These are phyloP conservation scores for Lavandula angustifolia DNA, from an alignment of 257 asterid species.

Conservation along the genomic window DNA sequence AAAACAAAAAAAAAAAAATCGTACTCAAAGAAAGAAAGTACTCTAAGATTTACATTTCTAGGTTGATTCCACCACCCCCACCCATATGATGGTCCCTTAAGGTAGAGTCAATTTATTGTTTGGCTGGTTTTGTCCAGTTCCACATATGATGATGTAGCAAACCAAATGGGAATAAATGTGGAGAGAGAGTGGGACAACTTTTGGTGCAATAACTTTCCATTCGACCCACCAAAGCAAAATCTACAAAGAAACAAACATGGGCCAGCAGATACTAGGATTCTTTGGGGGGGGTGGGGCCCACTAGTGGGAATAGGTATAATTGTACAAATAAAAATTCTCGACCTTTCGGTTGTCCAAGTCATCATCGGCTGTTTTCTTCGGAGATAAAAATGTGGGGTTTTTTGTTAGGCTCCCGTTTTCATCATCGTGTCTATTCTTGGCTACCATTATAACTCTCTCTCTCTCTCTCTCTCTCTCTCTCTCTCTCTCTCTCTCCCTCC, in stretches of 20 bases:
- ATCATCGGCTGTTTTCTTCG: not conserved
- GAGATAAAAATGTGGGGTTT: conserved; percentile 28
- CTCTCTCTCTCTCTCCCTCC: too few relatives aligned
- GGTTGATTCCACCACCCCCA: conserved; percentile 5
- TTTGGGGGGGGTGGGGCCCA: conserved; percentile 34
- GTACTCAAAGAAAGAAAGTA: conserved; percentile 31
- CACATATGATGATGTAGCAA: conserved; percentile 18
- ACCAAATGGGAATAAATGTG: conserved; percentile 35
- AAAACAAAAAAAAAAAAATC: conserved; percentile 14
- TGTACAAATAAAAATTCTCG: conserved; percentile 23
- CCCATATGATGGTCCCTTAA: not conserved
- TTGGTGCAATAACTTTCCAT: conserved; percentile 29
- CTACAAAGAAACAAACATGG: conserved; percentile 40
- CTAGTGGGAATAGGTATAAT: conserved; percentile 26
- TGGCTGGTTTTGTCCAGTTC: conserved; percentile 36
- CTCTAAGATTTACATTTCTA: conserved; percentile 33
- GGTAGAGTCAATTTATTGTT: conserved; percentile 32
- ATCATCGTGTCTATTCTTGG: conserved; percentile 33
- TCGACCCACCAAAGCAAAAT: conserved; percentile 38
- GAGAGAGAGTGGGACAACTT: conserved; percentile 37
- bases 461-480: too few relatives aligned
- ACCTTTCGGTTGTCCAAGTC: conserved; percentile 32
- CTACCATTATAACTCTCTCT: not conserved
- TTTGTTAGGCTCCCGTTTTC: conserved; percentile 35
- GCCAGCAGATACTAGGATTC: conserved; percentile 42